phyloP scores from a whole-genome alignment of 2,329 filamentous ascomycete genomes.

The Cladorrhinum sp. region DNA sequence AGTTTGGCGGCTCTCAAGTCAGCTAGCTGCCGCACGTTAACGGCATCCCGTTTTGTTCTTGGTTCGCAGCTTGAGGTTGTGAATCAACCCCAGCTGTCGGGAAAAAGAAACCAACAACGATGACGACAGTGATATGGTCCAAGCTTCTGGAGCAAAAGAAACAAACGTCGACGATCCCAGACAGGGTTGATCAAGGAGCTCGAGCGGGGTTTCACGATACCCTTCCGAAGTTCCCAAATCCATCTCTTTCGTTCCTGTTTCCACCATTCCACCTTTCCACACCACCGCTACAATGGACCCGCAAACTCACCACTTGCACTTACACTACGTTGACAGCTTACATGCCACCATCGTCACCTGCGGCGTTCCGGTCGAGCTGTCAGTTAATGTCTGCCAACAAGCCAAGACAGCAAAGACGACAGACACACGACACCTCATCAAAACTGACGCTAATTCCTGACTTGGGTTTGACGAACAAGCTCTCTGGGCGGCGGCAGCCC shows the following conservation, averaged over 20 bases:
- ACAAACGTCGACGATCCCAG: background rate
- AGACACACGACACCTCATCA: background rate
- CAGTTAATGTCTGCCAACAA: background rate
- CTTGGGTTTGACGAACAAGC: background rate
- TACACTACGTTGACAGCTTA: background rate
- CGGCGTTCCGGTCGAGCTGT: background rate
- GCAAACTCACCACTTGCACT: background rate
- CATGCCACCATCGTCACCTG: background rate
- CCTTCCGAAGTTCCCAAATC: background rate
- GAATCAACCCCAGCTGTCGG: background rate
- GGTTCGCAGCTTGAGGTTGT: background rate
- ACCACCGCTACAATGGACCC: background rate
- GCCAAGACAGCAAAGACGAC: background rate
- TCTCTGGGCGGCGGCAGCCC: background rate
- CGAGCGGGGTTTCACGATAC: background rate
- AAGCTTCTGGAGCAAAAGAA: conserved; percentile 7
- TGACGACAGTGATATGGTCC: conserved; percentile 10
- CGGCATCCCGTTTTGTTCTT: background rate
- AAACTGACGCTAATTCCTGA: background rate
- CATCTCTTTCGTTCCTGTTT: background rate
- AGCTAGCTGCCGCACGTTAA: too few species aligned
- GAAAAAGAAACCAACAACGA: background rate
- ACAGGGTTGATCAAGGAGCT: background rate
- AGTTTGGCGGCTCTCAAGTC: background rate
- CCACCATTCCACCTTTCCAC: too few species aligned